Percentiles rank a stretch among this genome's conserved stretches.
These are phyloP conservation scores for Chiua virens DNA, from an alignment of 768 basidiomycete species.

Conservation along the genomic window DNA sequence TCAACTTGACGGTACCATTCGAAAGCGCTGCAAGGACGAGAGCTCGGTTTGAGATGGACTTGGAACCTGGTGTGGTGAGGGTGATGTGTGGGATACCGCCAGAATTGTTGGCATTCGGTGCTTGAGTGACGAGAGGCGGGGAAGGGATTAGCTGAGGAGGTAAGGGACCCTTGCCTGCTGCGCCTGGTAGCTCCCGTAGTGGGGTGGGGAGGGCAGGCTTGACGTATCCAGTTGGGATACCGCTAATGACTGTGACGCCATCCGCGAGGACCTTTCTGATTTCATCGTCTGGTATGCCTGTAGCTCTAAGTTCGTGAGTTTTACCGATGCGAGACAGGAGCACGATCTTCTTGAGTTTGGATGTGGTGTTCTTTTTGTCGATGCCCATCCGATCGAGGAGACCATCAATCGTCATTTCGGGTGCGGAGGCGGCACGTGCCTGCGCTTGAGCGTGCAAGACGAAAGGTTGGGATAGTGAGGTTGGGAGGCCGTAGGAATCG, in stretches of 20 bases:
- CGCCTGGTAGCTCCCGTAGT: slow-evolving; percentile 21
- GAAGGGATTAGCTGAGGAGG: slow-evolving; percentile 21
- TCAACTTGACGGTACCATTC: slow-evolving; percentile 82
- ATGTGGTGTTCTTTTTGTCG: slow-evolving; percentile 97
- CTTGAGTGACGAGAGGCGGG: background rate
- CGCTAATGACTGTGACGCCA: slow-evolving; percentile 73
- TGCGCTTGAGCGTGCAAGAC: slow-evolving; percentile 41
- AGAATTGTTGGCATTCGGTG: background rate
- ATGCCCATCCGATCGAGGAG: slow-evolving; percentile 92
- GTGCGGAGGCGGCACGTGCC: slow-evolving; percentile 18
- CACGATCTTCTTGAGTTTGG: slow-evolving; percentile 86
- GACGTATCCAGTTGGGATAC: slow-evolving; percentile 43
- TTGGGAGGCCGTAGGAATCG: slow-evolving; percentile 88
- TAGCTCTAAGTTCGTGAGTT: slow-evolving; percentile 90
- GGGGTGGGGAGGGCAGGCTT: slow-evolving; percentile 49
- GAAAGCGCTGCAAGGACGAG: slow-evolving; percentile 91
- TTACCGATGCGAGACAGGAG: slow-evolving; percentile 88
- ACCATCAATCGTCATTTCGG: slow-evolving; percentile 59
- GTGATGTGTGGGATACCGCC: slow-evolving; percentile 33
- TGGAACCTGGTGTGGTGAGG: slow-evolving; percentile 96
- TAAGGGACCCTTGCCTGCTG: slow-evolving; percentile 12
- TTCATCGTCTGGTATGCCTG: slow-evolving; percentile 74
- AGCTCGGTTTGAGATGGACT: slow-evolving; percentile 94
- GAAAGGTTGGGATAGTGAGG: slow-evolving; percentile 74
- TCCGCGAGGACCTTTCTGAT: slow-evolving; percentile 83